Percentiles rank a stretch among this genome's conserved stretches.
These are phyloP conservation scores for Arthrobotrys sphaeroides DNA, from an alignment of 2,329 filamentous ascomycete genomes.

Conservation along the genomic window DNA sequence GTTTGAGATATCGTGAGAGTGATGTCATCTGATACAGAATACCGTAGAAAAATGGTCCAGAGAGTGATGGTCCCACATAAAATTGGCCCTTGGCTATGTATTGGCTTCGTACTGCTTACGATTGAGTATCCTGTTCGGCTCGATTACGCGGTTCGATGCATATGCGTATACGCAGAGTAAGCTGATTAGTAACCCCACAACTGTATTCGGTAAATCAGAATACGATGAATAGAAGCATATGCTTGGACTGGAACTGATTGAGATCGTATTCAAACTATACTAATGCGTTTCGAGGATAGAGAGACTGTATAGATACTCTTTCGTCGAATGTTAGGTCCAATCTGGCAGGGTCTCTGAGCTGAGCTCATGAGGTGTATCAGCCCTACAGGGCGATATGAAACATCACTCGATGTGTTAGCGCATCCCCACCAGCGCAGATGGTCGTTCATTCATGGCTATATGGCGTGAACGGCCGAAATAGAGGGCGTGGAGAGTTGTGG, in stretches of 20 bases:
- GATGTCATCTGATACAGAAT: background rate
- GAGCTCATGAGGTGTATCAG: background rate
- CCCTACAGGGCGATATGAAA: conserved; percentile 5
- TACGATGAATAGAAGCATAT: background rate
- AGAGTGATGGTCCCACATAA: background rate
- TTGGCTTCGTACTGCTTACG: conserved; percentile 9
- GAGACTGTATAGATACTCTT: too few relatives aligned
- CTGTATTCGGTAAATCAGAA: background rate
- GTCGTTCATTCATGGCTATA: too few relatives aligned
- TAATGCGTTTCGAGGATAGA: too few relatives aligned
- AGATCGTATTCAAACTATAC: background rate
- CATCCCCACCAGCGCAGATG: background rate
- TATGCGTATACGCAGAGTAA: conserved; percentile 9
- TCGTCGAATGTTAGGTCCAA: too few relatives aligned
- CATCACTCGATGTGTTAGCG: background rate
- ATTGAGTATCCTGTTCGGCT: background rate
- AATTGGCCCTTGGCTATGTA: background rate
- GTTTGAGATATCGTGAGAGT: background rate
- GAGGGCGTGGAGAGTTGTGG: too few relatives aligned
- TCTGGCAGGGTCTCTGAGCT: too few relatives aligned
- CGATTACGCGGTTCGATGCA: background rate
- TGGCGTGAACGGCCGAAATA: background rate
- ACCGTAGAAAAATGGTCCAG: background rate
- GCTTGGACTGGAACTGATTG: background rate
- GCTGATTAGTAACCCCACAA: conserved; percentile 10